Percentiles rank a stretch among this genome's conserved stretches.
phyloP scores from a whole-genome alignment of 202 grass and related monocot genomes.

The Sporobolus alterniflorus region DNA sequence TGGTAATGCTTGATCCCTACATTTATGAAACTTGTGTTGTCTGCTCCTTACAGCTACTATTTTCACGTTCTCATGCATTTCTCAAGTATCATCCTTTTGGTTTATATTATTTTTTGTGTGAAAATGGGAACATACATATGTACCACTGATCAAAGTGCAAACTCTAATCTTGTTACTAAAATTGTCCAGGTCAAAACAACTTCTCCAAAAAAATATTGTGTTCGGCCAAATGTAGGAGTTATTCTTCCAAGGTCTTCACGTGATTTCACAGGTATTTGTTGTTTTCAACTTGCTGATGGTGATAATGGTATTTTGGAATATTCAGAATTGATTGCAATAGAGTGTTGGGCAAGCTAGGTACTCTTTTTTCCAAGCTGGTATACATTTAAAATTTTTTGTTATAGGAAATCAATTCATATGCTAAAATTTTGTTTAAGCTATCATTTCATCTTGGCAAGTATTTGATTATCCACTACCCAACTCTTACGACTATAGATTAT shows the following conservation, averaged over 20 bases:
- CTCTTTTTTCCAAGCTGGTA: neutral
- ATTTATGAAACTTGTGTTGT: neutral
- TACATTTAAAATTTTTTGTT: neutral
- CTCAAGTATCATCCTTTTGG: neutral
- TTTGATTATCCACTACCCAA: neutral
- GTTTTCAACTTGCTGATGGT: slow-evolving; percentile 22
- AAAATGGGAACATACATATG: neutral
- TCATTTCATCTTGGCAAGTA: neutral
- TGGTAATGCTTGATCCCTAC: neutral
- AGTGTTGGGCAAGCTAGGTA: neutral
- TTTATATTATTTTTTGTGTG: neutral
- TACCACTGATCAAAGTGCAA: neutral
- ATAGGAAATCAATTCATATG: neutral
- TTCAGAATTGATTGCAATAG: slow-evolving; percentile 1
- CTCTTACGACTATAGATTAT: neutral
- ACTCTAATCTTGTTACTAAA: slow-evolving; percentile 22
- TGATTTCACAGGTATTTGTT: slow-evolving; percentile 68
- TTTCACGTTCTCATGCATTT: neutral
- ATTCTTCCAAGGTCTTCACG: slow-evolving; percentile 75
- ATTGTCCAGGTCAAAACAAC: slow-evolving; percentile 81
- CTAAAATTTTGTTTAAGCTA: neutral
- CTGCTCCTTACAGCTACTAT: neutral
- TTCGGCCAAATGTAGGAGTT: slow-evolving; percentile 79
- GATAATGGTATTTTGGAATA: slow-evolving; percentile 8
- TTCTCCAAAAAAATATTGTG: slow-evolving; percentile 83